Base-by-base conservation (phyloP, 768 basidiomycete genomes). In the Leucocoprinus sp. region DNA sequence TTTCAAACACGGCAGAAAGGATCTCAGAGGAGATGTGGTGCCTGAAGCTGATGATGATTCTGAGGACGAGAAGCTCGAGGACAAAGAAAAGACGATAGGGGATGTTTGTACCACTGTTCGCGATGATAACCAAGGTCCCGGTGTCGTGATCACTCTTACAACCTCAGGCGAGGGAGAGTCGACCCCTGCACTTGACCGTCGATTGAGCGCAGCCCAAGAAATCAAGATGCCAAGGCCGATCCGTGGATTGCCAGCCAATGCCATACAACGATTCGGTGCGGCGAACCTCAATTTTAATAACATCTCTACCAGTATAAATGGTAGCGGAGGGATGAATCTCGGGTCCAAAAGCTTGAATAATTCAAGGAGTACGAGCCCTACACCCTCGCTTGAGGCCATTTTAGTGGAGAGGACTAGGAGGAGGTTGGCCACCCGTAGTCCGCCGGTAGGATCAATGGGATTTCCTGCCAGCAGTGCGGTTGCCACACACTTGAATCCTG, bases 351-450 rank as follows among this genome's bases (percentile, higher is more conserved):
- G 46, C 22, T 48, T 42, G 46, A 48, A 26, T 28, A 47, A 43
- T 22, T 60, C 69, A 7, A 64, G 68, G 8, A 64, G 66, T 49
- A 52, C 62, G 5, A 72, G 75, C 5, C 75, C 78, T n/a, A 67
- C 69, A 3, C 70, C 76, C 8, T 72, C 80, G 26, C 66, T 85
- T 12, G 84, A 85, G 56, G 82, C 82, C 1, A 69, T 85, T 35
- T 55, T 84, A 34, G 57, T 82, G 43, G 80, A 84, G 43, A 75
- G 84, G 54, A 83, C 74, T 22, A 37, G 44, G 51, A 75, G 82
- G 34, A 73, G 83, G 38, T 48, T 72, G 22, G 50, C 51, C 7
- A 58, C 56, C 18, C 26, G n/a, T 24, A 28, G 26, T 12, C 24
- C 38, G n/a, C 38, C 26, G 17, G 37, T 45, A 28, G 21, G 44